phyloP scores from a whole-genome alignment of 139 green algal species.

The Chlorella sp. region DNA sequence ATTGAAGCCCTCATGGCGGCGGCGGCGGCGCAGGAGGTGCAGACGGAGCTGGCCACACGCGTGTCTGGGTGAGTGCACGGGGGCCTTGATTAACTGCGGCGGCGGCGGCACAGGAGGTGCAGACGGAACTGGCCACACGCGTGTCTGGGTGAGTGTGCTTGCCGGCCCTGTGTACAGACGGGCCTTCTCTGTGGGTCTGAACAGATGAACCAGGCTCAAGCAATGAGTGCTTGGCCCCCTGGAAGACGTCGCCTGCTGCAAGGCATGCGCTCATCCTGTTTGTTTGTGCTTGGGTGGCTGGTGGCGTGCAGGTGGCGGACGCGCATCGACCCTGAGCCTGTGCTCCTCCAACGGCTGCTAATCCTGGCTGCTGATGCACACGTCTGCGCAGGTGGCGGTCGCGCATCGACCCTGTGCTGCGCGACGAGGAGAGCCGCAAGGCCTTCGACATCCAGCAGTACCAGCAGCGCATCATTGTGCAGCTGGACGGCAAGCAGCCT shows the following conservation, averaged over 20 bases:
- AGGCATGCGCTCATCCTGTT: too few relatives aligned
- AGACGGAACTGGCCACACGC: constrained; percentile 42
- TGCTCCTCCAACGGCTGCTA: background rate
- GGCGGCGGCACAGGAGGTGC: constrained; percentile 38
- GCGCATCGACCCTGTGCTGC: constrained; percentile 49
- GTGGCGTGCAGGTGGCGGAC: background rate
- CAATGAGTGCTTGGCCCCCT: too few relatives aligned
- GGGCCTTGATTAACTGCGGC: constrained; percentile 23
- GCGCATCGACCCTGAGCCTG: background rate
- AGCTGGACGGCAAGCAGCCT: too few relatives aligned
- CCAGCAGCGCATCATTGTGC: constrained; percentile 35
- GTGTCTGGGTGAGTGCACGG: constrained; percentile 21
- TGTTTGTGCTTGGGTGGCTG: background rate
- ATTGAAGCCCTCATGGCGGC: constrained; percentile 43
- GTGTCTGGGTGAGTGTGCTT: constrained; percentile 25
- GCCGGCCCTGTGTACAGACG: too few relatives aligned
- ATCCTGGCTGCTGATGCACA: background rate
- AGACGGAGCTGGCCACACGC: constrained; percentile 42
- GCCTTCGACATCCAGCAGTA: constrained; percentile 63
- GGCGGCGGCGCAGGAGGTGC: constrained; percentile 38
- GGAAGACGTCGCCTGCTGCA: too few relatives aligned
- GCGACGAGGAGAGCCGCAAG: constrained; percentile 36
- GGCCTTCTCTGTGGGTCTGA: too few relatives aligned
- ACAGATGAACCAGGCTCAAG: too few relatives aligned
- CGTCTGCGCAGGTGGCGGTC: constrained; percentile 41